Percentiles rank a stretch among this genome's conserved stretches.
Conservation (phyloP, 2,329 filamentous ascomycete species). For the Hymenoscyphus scutula region DNA sequence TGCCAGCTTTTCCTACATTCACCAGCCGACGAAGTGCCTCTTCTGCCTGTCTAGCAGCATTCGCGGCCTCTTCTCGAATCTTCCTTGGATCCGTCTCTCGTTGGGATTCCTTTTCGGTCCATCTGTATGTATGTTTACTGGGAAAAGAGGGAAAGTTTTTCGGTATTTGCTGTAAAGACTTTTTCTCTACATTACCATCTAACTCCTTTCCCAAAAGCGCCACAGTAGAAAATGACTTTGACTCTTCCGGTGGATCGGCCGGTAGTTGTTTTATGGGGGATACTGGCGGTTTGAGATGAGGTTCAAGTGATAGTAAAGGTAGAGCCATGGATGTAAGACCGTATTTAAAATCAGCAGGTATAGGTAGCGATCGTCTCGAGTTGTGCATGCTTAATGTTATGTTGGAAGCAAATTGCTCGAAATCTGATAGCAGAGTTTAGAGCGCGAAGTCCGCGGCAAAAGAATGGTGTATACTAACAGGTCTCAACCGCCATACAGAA, state of each 20-base stretch:
- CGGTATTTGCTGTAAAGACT: constrained; percentile 55
- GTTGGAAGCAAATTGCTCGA: constrained; percentile 32
- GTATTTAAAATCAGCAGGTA: constrained; percentile 57
- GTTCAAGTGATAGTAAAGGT: constrained; percentile 49
- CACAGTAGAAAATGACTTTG: constrained; percentile 42
- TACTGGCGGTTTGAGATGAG: constrained; percentile 56
- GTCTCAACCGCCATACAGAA: constrained; percentile 55
- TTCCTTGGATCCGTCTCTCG: constrained; percentile 54
- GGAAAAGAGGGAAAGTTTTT: constrained; percentile 59
- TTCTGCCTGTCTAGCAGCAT: constrained; percentile 60
- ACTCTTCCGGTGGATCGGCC: constrained; percentile 40
- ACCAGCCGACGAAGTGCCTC: constrained; percentile 59
- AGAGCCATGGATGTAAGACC: constrained; percentile 52
- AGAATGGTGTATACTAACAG: constrained; percentile 45
- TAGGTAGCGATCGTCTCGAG: constrained; percentile 47
- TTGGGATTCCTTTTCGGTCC: constrained; percentile 48
- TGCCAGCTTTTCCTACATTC: constrained; percentile 61
- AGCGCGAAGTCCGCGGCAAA: background rate
- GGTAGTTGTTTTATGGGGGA: constrained; percentile 39
- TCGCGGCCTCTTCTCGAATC: constrained; percentile 57
- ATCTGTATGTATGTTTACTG: constrained; percentile 62
- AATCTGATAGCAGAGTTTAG: constrained; percentile 30
- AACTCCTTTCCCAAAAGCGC: constrained; percentile 48
- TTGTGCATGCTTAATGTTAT: constrained; percentile 34
- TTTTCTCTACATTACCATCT: constrained; percentile 57